Evolutionary conservation across 2,329 filamentous ascomycete species (phyloP).

Genomic region (Plectosphaerella plurivora): DNA sequence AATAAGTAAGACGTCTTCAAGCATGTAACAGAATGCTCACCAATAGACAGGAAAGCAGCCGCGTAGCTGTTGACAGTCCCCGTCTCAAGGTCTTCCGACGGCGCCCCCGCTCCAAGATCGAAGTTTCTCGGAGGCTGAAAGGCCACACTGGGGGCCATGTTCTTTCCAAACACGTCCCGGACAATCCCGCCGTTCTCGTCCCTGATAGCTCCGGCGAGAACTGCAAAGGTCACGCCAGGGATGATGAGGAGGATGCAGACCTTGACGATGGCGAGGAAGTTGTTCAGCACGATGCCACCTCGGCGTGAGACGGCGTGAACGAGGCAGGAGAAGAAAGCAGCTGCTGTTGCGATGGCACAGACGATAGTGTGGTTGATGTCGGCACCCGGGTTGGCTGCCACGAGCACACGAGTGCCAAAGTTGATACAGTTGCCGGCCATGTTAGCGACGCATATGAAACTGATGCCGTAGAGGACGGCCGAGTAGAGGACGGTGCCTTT

Average conservation of each 20-base stretch:
- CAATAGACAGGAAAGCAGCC: slow-evolving; percentile 35
- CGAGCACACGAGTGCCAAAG: slow-evolving; percentile 35
- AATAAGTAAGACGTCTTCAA: neutral
- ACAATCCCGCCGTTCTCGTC: no score
- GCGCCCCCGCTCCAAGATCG: no score
- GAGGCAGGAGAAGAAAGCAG: slow-evolving; percentile 37
- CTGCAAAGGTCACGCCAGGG: slow-evolving; percentile 21
- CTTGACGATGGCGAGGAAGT: slow-evolving; percentile 45
- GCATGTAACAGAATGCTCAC: no score
- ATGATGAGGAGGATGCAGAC: slow-evolving; percentile 42
- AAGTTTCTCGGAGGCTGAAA: no score
- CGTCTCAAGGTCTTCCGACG: no score
- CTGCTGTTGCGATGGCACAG: slow-evolving; percentile 41
- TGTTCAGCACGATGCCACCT: slow-evolving; percentile 47
- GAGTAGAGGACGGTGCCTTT: slow-evolving; percentile 29
- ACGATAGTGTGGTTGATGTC: slow-evolving; percentile 22
- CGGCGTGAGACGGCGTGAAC: slow-evolving; percentile 43
- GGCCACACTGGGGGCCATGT: no score
- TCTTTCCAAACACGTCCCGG: no score
- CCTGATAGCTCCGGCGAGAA: no score
- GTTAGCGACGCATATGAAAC: slow-evolving; percentile 42
- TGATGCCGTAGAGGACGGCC: slow-evolving; percentile 39
- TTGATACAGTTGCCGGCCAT: slow-evolving; percentile 43
- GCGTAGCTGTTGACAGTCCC: slow-evolving; percentile 23
- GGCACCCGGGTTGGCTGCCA: slow-evolving; percentile 22